Base-by-base conservation (phyloP, 495 filamentous ascomycete genomes). In the Xylaria scruposa region DNA sequence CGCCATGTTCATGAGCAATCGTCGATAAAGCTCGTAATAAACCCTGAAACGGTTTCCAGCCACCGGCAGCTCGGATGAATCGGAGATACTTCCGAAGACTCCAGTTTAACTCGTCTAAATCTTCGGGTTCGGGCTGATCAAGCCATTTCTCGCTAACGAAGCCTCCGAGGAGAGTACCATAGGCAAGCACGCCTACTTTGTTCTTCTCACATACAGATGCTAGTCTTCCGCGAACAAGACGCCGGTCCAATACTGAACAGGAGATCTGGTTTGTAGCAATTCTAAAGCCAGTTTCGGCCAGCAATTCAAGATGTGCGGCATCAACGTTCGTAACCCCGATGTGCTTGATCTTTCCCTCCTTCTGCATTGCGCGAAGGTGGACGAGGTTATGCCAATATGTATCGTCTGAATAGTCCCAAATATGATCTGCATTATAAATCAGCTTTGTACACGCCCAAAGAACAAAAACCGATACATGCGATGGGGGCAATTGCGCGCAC, bases 311-410 rank as follows among this genome's bases (percentile, higher is more conserved):
- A 63, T 78, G 78, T 54, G 78, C 58, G 19, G 76, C 68, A 67
- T 83, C 82, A 65, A 80, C 78, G 70, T 83, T 83, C 67, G 78
- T 81, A 10, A 83, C 76, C n/a, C 82, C 82, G 29, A 83, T 63
- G 49, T 71, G 77, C 46, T 71, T 70, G 12, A 82, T 73, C 38
- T 75, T 72, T 24, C 63, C 70, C 44, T 78, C 66, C 24, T 77
- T 42, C 46, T 78, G 75, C 29, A 83, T 74, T 36, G 78, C 71
- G 68, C 74, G 75, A 40, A 79, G 73, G 67, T 82, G 77, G 4
- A 58, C 64, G 17, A 83, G 73, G 66, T 79, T 83, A 15, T 72
- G 70, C 31, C 73, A 69, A 21, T 83, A 74, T 9, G 74, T 70
- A 24, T 81, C 78, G 36, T 74, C 71, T 19, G 79, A 73, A 47